These are phyloP conservation scores for Blastocrithidia nonstop DNA, from an alignment of 208 protist genomes.

Conservation along the genomic window DNA sequence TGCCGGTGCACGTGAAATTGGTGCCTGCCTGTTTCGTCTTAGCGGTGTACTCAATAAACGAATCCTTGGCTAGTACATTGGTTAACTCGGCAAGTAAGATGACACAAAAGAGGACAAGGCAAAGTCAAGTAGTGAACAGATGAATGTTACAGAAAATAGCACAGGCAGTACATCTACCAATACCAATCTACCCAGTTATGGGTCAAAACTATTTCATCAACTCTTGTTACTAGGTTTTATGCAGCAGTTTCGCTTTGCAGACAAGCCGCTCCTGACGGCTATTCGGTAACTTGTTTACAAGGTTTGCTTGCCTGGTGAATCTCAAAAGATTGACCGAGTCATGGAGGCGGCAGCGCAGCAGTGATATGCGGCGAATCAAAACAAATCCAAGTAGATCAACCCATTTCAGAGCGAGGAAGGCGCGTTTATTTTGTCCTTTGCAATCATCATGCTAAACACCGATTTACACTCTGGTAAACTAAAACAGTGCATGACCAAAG, in stretches of 20 bases:
- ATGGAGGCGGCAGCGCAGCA: constrained; percentile 81
- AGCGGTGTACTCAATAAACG: constrained; percentile 72
- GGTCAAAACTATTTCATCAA: constrained; percentile 51
- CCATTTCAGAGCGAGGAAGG: constrained; percentile 66
- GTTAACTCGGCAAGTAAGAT: constrained; percentile 54
- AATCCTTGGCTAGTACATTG: constrained; percentile 75
- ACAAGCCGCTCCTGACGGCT: constrained; percentile 51
- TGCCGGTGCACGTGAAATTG: constrained; percentile 58
- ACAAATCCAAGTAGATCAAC: constrained; percentile 23
- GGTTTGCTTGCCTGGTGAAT: constrained; percentile 81
- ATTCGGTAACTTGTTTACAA: constrained; percentile 79
- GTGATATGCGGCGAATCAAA: constrained; percentile 53
- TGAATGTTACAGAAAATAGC: constrained; percentile 3
- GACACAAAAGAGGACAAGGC: background rate
- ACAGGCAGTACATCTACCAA: too few species aligned
- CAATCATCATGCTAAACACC: constrained; percentile 99
- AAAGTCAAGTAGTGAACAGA: background rate
- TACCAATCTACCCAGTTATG: background rate
- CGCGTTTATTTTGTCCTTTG: constrained; percentile 93
- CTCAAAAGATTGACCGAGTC: constrained; percentile 89
- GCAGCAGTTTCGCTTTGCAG: constrained; percentile 53
- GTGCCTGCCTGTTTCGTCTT: constrained; percentile 55
- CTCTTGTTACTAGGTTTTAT: constrained; percentile 69
- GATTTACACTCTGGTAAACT: constrained; percentile 93
- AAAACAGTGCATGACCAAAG: constrained; percentile 87